Evolutionary conservation across 768 basidiomycete genomes (phyloP).

Genomic region (Kwoniella mangroviensis): DNA sequence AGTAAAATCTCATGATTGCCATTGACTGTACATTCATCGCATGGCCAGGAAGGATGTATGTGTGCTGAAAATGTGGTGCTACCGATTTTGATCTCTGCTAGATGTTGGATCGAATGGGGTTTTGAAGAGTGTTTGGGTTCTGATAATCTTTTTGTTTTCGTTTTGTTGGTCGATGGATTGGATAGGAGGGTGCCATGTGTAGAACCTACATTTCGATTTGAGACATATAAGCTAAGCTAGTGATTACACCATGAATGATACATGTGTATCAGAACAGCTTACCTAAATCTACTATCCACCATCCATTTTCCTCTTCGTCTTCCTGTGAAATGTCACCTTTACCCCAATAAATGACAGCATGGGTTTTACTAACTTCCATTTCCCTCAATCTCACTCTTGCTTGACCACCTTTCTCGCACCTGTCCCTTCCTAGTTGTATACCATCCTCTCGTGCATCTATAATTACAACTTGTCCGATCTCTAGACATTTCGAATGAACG

Average conservation of each 20-base stretch:
- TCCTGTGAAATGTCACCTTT: constrained; percentile 14
- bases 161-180: not conserved
- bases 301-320: constrained; percentile 37
- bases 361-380: constrained; percentile 54
- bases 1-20: constrained; percentile 38
- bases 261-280: constrained; percentile 13
- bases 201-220: constrained; percentile 37
- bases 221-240: not conserved
- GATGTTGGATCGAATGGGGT: constrained; percentile 39
- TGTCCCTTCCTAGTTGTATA: constrained; percentile 50
- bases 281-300: constrained; percentile 56
- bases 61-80: constrained; percentile 45
- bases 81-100: constrained; percentile 41
- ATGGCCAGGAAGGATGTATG: constrained; percentile 53
- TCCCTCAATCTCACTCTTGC: constrained; percentile 47
- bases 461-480: constrained; percentile 34
- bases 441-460: constrained; percentile 50
- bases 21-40: constrained; percentile 44
- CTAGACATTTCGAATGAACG: constrained; percentile 19
- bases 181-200: constrained; percentile 52
- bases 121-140: constrained; percentile 41
- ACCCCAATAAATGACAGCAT: constrained; percentile 51
- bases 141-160: constrained; percentile 39
- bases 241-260: not conserved
- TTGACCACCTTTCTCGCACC: constrained; percentile 34